These are phyloP conservation scores for Sanghuangporus sanghuang DNA, from an alignment of 1,284 basidiomycete genomes.

Conservation along the genomic window DNA sequence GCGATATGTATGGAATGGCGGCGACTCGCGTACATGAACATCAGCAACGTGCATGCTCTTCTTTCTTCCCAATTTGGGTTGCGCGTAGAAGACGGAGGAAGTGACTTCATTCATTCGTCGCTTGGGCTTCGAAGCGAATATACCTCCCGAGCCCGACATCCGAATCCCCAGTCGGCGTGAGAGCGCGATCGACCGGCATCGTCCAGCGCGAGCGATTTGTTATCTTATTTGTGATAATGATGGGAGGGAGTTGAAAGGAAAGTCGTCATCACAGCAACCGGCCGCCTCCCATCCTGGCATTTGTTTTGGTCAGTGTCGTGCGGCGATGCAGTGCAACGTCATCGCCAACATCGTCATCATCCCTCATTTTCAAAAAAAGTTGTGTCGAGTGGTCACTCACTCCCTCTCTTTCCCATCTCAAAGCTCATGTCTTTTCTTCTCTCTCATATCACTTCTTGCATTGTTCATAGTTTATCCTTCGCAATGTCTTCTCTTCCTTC, in stretches of 20 bases:
- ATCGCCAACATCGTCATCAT: too few relatives aligned
- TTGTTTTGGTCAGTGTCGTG: too few relatives aligned
- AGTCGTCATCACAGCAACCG: not conserved
- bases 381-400: not conserved
- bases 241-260: not conserved
- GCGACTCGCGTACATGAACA: too few relatives aligned
- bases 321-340: too few relatives aligned
- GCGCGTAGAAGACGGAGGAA: not conserved
- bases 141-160: not conserved
- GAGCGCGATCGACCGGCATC: conserved; percentile 1
- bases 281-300: not conserved
- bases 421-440: not conserved
- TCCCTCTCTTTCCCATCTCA: not conserved
- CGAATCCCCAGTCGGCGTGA: not conserved
- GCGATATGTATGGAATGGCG: too few relatives aligned
- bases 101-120: not conserved
- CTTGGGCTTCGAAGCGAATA: not conserved
- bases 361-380: too few relatives aligned
- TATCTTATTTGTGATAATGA: not conserved
- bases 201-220: not conserved
- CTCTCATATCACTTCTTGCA: not conserved
- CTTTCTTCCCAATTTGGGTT: not conserved
- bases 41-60: too few relatives aligned
- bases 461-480: not conserved
- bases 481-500: not conserved